Percentiles rank a stretch among this genome's conserved stretches.
These are phyloP conservation scores for Myotisia sp. DNA, from an alignment of 2,329 filamentous ascomycete genomes.

Conservation along the genomic window DNA sequence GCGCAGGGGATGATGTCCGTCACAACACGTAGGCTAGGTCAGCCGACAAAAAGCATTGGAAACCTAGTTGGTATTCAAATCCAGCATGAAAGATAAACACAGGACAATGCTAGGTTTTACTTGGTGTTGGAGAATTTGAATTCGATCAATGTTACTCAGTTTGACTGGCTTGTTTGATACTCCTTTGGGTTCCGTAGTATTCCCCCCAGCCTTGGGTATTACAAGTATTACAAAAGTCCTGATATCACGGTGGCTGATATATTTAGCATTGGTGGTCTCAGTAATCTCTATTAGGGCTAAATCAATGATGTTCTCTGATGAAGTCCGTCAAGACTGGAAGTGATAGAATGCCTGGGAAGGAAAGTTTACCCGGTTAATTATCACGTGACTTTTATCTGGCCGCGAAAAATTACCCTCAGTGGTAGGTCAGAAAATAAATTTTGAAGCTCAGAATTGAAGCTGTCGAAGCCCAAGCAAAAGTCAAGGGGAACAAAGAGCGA, in stretches of 20 bases:
- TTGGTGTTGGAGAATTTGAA: slow-evolving; percentile 8
- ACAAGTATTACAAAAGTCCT: too few species aligned
- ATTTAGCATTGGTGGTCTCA: neutral
- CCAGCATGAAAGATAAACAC: slow-evolving; percentile 10
- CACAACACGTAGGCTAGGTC: slow-evolving; percentile 8
- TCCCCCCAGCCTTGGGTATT: too few species aligned
- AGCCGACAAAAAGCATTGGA: slow-evolving; percentile 6
- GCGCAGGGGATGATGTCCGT: slow-evolving; percentile 7
- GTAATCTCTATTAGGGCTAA: too few species aligned
- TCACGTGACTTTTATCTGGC: neutral
- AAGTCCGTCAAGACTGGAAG: too few species aligned
- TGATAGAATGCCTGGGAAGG: too few species aligned
- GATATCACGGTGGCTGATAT: too few species aligned
- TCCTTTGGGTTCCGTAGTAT: neutral
- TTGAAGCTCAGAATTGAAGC: slow-evolving; percentile 2
- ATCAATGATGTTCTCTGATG: too few species aligned
- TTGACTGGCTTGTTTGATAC: neutral
- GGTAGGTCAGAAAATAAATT: neutral
- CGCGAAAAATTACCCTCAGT: slow-evolving; percentile 4
- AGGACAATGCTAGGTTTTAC: slow-evolving; percentile 5
- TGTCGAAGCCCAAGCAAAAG: too few species aligned
- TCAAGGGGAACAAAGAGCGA: too few species aligned
- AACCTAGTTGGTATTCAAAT: slow-evolving; percentile 9
- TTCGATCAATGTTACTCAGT: neutral
- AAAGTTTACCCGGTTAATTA: slow-evolving; percentile 1